phyloP scores from a whole-genome alignment of 345 rosid species.

The Rhodamnia argentea region DNA sequence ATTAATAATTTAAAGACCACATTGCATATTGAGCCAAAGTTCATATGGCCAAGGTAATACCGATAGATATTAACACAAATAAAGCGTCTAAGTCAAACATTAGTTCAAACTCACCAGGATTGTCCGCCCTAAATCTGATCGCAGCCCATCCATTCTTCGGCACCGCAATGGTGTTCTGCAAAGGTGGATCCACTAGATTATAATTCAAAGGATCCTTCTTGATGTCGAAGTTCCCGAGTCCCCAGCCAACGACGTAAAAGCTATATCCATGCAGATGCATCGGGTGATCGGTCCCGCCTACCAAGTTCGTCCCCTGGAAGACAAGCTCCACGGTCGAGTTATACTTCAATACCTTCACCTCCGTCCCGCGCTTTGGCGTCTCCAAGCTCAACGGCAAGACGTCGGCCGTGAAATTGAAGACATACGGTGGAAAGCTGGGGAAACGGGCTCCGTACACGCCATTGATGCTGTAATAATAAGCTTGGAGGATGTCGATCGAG shows the following conservation, averaged over 20 bases:
- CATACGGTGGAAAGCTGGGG: slow-evolving; percentile 6
- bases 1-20: too few species aligned
- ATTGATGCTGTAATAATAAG: slow-evolving; percentile 24
- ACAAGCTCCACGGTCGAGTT: slow-evolving; percentile 13
- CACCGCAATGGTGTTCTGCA: slow-evolving; percentile 10
- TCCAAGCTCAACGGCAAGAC: background rate
- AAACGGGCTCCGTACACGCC: slow-evolving; percentile 8
- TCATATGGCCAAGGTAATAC: background rate
- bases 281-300: slow-evolving; percentile 14
- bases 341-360: slow-evolving; percentile 4
- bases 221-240: slow-evolving; percentile 12
- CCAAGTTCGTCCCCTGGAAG: slow-evolving; percentile 20
- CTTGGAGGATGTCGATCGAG: slow-evolving; percentile 16
- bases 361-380: slow-evolving; percentile 4
- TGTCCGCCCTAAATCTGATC: slow-evolving; percentile 17
- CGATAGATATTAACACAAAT: background rate
- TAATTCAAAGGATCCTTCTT: slow-evolving; percentile 7
- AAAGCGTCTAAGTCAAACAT: background rate
- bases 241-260: slow-evolving; percentile 17
- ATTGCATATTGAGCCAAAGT: too few species aligned
- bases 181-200: slow-evolving; percentile 23
- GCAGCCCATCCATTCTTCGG: slow-evolving; percentile 25
- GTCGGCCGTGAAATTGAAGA: slow-evolving; percentile 12
- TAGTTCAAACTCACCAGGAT: slow-evolving; percentile 14
- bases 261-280: slow-evolving; percentile 23